These are phyloP conservation scores for Fusarium piperis DNA, from an alignment of 2,329 filamentous ascomycete genomes.

Conservation along the genomic window DNA sequence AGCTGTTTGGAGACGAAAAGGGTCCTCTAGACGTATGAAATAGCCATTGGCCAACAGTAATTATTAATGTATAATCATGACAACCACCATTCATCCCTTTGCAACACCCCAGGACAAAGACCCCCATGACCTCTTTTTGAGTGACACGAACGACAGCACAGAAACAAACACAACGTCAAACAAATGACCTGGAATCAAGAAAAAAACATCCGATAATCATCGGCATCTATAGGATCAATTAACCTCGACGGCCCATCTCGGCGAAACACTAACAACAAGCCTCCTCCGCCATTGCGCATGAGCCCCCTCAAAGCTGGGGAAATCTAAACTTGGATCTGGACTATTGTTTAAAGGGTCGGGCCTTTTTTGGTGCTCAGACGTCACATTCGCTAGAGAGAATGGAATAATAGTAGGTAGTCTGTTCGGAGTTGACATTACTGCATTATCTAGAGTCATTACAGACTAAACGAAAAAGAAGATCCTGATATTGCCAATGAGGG, in stretches of 20 bases:
- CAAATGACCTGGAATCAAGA: too few relatives aligned
- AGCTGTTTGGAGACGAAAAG: slow-evolving; percentile 47
- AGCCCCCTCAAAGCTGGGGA: not conserved
- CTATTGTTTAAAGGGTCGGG: not conserved
- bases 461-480: slow-evolving; percentile 6
- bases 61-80: not conserved
- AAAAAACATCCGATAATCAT: not conserved
- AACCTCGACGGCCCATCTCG: not conserved
- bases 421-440: slow-evolving; percentile 27
- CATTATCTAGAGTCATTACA: slow-evolving; percentile 24
- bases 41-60: not conserved
- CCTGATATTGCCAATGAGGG: slow-evolving; percentile 33
- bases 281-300: not conserved
- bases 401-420: not conserved
- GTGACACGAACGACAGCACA: not conserved
- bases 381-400: slow-evolving; percentile 1
- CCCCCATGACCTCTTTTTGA: slow-evolving; percentile 1
- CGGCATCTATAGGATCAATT: not conserved
- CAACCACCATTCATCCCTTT: not conserved
- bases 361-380: not conserved
- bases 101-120: not conserved
- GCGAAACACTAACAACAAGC: not conserved
- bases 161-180: not conserved
- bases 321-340: not conserved
- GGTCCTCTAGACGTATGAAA: slow-evolving; percentile 39